Conservation (phyloP, 106 monocot species). For the Platanthera guangdongensis region DNA sequence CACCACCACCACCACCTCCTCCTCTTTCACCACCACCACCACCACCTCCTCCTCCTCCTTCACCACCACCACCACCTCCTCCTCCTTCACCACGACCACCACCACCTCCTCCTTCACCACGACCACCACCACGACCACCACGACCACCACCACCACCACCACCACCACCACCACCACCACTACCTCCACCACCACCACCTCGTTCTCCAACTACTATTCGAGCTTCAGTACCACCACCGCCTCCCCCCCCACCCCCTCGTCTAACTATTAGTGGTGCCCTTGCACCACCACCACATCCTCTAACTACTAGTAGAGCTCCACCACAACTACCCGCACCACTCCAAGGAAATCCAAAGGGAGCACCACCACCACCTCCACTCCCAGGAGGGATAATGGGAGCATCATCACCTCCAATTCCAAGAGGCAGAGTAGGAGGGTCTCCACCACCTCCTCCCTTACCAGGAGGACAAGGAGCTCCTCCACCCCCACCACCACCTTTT, state of each 20-base stretch:
- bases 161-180: slow-evolving; percentile 4
- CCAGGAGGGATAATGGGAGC: not conserved
- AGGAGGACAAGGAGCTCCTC: not conserved
- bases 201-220: not conserved
- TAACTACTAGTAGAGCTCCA: no score
- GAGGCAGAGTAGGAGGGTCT: not conserved
- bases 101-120: not conserved
- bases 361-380: not conserved
- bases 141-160: slow-evolving; percentile 1
- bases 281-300: no score
- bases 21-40: not conserved
- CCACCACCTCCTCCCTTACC: not conserved
- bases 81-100: not conserved
- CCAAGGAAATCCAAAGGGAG: not conserved
- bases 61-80: not conserved
- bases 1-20: slow-evolving; percentile 3
- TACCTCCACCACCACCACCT: slow-evolving; percentile 9
- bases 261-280: no score
- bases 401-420: slow-evolving; percentile 4
- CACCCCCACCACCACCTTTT: slow-evolving; percentile 10
- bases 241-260: not conserved
- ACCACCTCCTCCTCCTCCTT: not conserved
- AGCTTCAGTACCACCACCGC: not conserved
- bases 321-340: no score
- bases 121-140: not conserved